Conservation (phyloP, 768 basidiomycete genomes). For the Rhizopogon sp. region DNA sequence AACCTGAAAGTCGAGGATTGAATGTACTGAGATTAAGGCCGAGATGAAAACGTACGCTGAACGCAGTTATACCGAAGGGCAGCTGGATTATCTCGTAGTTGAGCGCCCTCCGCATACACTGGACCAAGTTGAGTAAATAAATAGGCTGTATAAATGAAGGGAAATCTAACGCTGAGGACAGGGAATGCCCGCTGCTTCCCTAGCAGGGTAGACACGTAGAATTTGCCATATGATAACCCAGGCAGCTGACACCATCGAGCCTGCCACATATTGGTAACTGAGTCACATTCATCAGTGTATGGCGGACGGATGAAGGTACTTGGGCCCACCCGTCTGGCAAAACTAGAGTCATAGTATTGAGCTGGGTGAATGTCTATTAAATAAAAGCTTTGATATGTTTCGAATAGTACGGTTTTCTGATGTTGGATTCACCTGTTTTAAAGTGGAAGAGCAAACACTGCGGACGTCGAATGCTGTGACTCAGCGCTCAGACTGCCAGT, state of each 20-base stretch:
- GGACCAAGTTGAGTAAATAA: not conserved
- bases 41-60: not conserved
- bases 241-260: not conserved
- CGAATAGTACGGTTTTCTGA: not conserved
- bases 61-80: not conserved
- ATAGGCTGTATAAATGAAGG: not conserved
- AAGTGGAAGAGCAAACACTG: not conserved
- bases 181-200: not conserved
- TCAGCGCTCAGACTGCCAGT: too few species aligned
- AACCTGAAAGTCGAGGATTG: not conserved
- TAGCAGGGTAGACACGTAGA: not conserved
- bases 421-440: not conserved
- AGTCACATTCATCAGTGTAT: not conserved
- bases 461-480: too few species aligned
- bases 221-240: not conserved
- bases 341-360: not conserved
- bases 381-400: not conserved
- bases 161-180: not conserved
- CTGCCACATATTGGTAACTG: not conserved
- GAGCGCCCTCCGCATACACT: not conserved
- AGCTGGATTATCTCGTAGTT: not conserved
- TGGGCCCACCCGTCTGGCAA: not conserved
- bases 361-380: not conserved
- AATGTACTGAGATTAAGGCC: not conserved
- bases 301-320: not conserved